Conservation (phyloP, 208 protist species). For the Tetramitus jugosus region DNA sequence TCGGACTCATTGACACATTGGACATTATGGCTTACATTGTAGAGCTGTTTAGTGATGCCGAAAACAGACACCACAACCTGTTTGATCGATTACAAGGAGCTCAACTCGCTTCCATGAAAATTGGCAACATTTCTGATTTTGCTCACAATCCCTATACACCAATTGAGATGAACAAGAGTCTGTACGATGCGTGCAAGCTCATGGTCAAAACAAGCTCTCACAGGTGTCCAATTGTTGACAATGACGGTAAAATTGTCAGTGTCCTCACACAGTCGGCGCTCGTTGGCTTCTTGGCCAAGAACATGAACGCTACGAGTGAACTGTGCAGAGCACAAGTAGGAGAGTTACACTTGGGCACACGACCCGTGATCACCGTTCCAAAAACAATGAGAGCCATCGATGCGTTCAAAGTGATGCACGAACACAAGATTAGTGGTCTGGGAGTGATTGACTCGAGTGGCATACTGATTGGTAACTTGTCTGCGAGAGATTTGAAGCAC, state of each 20-base stretch:
- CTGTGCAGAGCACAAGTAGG: not conserved
- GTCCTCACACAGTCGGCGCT: slow-evolving; percentile 8
- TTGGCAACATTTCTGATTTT: slow-evolving; percentile 15
- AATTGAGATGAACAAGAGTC: not conserved
- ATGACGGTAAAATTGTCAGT: not conserved
- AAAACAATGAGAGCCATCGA: slow-evolving; percentile 8
- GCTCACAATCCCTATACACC: slow-evolving; percentile 14
- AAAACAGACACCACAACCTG: not conserved
- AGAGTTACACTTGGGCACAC: not conserved
- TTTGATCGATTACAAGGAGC: not conserved
- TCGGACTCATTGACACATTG: slow-evolving; percentile 4
- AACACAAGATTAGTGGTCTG: not conserved
- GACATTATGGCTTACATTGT: slow-evolving; percentile 13
- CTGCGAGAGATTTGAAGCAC: slow-evolving; percentile 2
- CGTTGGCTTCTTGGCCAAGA: not conserved
- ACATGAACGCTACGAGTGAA: not conserved
- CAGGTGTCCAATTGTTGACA: not conserved
- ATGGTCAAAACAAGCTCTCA: not conserved
- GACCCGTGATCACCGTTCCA: not conserved
- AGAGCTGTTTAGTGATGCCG: not conserved
- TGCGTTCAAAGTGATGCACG: slow-evolving; percentile 19
- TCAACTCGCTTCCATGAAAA: not conserved
- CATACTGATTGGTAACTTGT: slow-evolving; percentile 11
- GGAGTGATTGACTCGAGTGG: not conserved
- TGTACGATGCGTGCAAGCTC: not conserved